Base-by-base conservation (phyloP, 2,329 filamentous ascomycete genomes). In the Colletotrichum noveboracense region DNA sequence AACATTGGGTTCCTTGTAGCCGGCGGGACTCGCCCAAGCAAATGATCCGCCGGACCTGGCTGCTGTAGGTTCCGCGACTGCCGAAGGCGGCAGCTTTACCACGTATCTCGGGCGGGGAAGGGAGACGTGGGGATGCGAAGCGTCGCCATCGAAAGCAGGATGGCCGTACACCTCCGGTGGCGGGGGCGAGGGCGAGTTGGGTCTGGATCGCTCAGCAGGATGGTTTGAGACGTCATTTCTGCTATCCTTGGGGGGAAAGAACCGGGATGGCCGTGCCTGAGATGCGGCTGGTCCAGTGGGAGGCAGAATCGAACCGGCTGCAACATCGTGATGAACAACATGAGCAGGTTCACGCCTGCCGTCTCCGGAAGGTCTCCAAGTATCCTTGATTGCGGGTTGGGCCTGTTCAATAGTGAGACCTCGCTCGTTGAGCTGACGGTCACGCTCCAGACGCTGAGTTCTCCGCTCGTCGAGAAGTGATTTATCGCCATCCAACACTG, bases 41-140 rank as follows among this genome's bases (percentile, higher is more conserved):
- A 83, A 82, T 30, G 80, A 79, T 8, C 80, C 74, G 16, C 79
- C 79, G 21, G 77, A 36, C 36, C 81, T 80, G 7, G 82, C 71
- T 66, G 78, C 10, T 78, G 81, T 48, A 86, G 85, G 61, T 86
- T 82, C 71, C 83, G 68, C 81, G 26, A 86, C 81, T 65, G 85
- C 82, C 21, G 87, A 81, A 9, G 94, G 95, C 5, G 95, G 96
- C 6, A 98, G 89, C 81, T 93, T 95, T 14, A 98, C 96, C 30
- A 95, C 90, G 36, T 95, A 95, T 70, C 93, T 89, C 9, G 92
- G 91, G 48, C 88, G 91, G 0, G 94, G 94, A 10, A 96, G 85
- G 43, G 91, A 92, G 9, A 96, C 94, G 72, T 93, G 90, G 5
- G 94, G 94, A 74, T 90, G 91, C 38, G 86, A 85, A 2, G 86